A percentile compares a stretch with the other conserved stretches of the same genome.
phyloP scores from a whole-genome alignment of 192 early-diverging fungal species.

The Coemansia sp. region DNA sequence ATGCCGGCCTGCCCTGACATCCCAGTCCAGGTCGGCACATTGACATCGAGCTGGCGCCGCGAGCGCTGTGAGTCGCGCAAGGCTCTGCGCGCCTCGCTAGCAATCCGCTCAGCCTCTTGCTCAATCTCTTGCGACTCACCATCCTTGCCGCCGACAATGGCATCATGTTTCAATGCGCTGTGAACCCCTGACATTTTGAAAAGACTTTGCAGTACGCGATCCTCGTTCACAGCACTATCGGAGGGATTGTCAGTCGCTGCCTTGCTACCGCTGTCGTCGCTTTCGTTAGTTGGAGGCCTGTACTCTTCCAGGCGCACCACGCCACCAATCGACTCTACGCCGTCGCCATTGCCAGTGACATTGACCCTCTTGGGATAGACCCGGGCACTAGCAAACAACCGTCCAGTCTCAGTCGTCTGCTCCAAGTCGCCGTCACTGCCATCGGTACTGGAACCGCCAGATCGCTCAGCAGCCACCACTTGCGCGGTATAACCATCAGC shows the following conservation, averaged over 20 bases:
- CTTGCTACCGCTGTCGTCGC: background rate
- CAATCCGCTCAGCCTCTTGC: conserved; percentile 77
- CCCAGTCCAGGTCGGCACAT: conserved; percentile 91
- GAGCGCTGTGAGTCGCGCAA: conserved; percentile 69
- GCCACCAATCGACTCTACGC: conserved; percentile 21
- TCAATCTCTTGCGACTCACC: conserved; percentile 67
- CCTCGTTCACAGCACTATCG: conserved; percentile 52
- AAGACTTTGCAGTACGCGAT: conserved; percentile 73
- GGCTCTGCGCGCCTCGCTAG: conserved; percentile 72
- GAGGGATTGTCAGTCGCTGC: background rate
- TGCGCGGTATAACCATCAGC: background rate
- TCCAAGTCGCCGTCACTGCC: conserved; percentile 12
- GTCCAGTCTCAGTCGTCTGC: conserved; percentile 74
- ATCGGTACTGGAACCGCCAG: conserved; percentile 35
- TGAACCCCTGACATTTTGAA: conserved; percentile 84
- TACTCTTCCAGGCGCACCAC: conserved; percentile 31
- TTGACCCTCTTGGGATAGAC: conserved; percentile 34
- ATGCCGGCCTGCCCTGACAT: conserved; percentile 59
- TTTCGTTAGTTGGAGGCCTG: conserved; percentile 7
- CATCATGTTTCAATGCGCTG: conserved; percentile 88
- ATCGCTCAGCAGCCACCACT: background rate
- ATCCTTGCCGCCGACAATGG: conserved; percentile 69
- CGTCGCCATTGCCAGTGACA: conserved; percentile 3
- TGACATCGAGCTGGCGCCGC: conserved; percentile 60
- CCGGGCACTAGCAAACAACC: conserved; percentile 75